Conservation (phyloP, 352 stramenopile genomes). For the Pythium monospermum region DNA sequence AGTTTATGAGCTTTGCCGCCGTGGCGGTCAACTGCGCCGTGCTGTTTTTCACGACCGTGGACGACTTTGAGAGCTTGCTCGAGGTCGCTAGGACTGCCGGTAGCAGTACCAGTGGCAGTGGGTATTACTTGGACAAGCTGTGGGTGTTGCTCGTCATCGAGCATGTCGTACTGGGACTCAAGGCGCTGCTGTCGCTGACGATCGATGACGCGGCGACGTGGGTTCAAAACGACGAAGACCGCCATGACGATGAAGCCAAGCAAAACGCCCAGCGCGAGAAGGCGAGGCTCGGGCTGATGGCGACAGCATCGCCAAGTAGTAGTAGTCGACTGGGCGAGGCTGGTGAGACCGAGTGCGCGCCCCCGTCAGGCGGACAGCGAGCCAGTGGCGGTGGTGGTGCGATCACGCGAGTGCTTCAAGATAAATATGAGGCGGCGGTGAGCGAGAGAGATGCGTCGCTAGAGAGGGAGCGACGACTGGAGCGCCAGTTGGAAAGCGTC, state of each 20-base stretch:
- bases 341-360: too few species aligned
- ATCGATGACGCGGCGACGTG: conserved; percentile 69
- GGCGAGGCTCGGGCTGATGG: conserved; percentile 1
- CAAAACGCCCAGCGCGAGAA: conserved; percentile 15
- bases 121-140: conserved; percentile 48
- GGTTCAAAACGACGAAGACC: conserved; percentile 69
- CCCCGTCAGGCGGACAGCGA: too few species aligned
- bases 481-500: conserved; percentile 26
- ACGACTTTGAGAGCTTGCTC: conserved; percentile 60
- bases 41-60: conserved; percentile 63
- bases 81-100: conserved; percentile 8
- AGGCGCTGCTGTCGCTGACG: conserved; percentile 54
- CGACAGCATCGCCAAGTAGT: neutral
- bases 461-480: conserved; percentile 25
- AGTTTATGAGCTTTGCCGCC: conserved; percentile 88
- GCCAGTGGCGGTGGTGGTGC: too few species aligned
- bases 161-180: conserved; percentile 57
- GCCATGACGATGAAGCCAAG: conserved; percentile 36
- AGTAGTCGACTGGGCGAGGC: neutral
- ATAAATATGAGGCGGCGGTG: conserved; percentile 37
- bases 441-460: conserved; percentile 40
- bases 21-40: conserved; percentile 73
- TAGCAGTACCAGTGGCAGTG: conserved; percentile 1
- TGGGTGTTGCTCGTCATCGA: conserved; percentile 61
- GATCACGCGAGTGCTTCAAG: conserved; percentile 35